A percentile compares a stretch with the other conserved stretches of the same genome.
phyloP scores from a whole-genome alignment of 352 stramenopile species.

The Pythium aquatile region DNA sequence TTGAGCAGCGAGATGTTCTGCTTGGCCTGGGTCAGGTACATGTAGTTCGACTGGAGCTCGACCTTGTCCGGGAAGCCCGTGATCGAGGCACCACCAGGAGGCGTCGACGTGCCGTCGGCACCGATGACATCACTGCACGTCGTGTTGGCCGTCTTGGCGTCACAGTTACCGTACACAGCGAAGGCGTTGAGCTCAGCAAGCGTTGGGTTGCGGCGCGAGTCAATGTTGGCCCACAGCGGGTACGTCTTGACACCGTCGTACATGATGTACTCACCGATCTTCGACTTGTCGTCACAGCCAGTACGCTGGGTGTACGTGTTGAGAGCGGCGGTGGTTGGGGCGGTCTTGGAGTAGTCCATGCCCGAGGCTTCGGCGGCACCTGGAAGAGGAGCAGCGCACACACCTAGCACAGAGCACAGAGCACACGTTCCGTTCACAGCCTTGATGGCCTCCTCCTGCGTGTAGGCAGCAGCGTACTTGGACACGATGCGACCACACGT shows the following conservation, averaged over 20 bases:
- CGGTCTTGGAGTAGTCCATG: conserved; percentile 41
- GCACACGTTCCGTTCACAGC: conserved; percentile 41
- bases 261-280: conserved; percentile 52
- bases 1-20: conserved; percentile 66
- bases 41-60: conserved; percentile 33
- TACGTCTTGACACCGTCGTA: conserved; percentile 44
- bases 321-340: conserved; percentile 29
- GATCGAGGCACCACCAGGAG: conserved; percentile 45
- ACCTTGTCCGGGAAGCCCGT: conserved; percentile 47
- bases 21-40: conserved; percentile 53
- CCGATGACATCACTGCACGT: conserved; percentile 54
- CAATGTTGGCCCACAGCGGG: conserved; percentile 45
- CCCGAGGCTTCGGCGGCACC: conserved; percentile 52
- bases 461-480: conserved; percentile 43
- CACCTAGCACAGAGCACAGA: conserved; percentile 37
- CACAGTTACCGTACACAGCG: conserved; percentile 51
- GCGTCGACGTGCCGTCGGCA: conserved; percentile 50
- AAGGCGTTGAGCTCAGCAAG: conserved; percentile 47
- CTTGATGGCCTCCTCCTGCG: conserved; percentile 30
- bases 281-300: conserved; percentile 53
- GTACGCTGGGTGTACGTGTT: conserved; percentile 44
- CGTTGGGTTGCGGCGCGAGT: conserved; percentile 46
- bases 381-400: conserved; percentile 57
- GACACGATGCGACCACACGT: conserved; percentile 40
- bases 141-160: conserved; percentile 41